Conservation (phyloP, 305 asterid species). For the Solanum hybrid region DNA sequence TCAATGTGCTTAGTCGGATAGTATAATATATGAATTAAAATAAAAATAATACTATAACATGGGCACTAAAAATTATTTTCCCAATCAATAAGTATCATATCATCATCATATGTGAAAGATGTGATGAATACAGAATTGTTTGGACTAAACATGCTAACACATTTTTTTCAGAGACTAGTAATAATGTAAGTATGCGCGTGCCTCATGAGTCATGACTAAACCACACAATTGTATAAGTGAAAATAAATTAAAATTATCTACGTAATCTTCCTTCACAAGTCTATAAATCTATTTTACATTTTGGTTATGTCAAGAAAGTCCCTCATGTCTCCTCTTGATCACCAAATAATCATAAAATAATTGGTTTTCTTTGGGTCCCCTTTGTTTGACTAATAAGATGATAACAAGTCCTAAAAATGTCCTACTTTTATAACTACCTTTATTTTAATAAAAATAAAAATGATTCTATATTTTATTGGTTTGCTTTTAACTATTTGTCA, state of each 20-base stretch:
- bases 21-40: neutral
- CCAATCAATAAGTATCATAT: neutral
- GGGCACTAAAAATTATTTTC: neutral
- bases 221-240: neutral
- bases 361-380: slow-evolving; percentile 4
- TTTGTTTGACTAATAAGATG: neutral
- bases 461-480: neutral
- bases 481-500: neutral
- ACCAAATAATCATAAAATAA: slow-evolving; percentile 22
- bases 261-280: slow-evolving; percentile 4
- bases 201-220: neutral
- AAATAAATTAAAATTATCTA: neutral
- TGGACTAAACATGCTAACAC: neutral
- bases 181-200: neutral
- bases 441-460: too few relatives aligned
- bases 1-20: neutral
- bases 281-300: neutral
- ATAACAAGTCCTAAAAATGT: neutral
- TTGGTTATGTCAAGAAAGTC: slow-evolving; percentile 19
- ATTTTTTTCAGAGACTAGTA: too few relatives aligned
- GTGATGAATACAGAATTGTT: neutral
- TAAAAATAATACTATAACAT: neutral
- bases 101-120: neutral
- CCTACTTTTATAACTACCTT: neutral
- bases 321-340: slow-evolving; percentile 20